phyloP scores from a whole-genome alignment of 768 basidiomycete genomes.

The Lactifluus pinguis region DNA sequence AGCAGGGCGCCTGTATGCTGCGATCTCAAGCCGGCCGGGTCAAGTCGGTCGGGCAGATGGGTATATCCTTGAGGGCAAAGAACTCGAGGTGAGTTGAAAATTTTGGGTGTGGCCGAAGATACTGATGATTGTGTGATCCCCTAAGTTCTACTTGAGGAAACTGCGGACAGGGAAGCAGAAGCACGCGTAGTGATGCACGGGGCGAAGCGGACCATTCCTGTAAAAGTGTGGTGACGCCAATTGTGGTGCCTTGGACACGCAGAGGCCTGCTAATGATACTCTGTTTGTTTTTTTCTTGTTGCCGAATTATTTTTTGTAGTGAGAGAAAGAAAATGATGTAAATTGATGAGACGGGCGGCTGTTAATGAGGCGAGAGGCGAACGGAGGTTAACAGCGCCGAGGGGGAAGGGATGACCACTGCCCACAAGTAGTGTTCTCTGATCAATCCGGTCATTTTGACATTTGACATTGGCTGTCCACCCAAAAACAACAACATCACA shows the following conservation, averaged over 20 bases:
- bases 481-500: too few species aligned
- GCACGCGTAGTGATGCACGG: slow-evolving; percentile 47
- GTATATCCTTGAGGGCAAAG: slow-evolving; percentile 96
- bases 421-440: too few species aligned
- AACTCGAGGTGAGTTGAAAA: slow-evolving; percentile 72
- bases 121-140: not conserved
- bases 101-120: not conserved
- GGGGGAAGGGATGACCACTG: too few species aligned
- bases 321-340: too few species aligned
- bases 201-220: not conserved
- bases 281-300: not conserved
- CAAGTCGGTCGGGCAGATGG: slow-evolving; percentile 96
- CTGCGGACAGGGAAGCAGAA: slow-evolving; percentile 92
- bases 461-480: not conserved
- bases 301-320: not conserved
- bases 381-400: too few species aligned
- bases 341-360: too few species aligned
- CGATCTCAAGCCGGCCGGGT: slow-evolving; percentile 90
- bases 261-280: not conserved
- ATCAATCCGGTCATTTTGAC: too few species aligned
- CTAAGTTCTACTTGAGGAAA: slow-evolving; percentile 93
- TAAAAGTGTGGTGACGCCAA: not conserved
- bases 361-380: too few species aligned
- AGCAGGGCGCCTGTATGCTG: slow-evolving; percentile 92
- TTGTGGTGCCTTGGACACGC: not conserved